Base-by-base conservation (phyloP, 1,284 basidiomycete species). In the Coniferiporia sulphurascens region DNA sequence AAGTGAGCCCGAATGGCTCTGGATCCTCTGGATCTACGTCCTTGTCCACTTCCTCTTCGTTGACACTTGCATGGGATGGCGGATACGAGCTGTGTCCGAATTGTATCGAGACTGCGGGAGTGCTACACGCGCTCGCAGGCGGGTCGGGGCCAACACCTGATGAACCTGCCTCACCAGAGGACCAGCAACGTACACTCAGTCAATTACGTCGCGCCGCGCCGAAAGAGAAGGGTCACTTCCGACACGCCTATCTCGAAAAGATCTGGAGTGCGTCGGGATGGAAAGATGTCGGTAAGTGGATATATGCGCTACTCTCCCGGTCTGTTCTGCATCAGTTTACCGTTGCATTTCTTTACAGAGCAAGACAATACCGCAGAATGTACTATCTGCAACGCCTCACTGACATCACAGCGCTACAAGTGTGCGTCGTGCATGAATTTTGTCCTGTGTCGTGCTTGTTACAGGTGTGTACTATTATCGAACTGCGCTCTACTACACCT, bases 161-260 rank as follows among this genome's bases (percentile, higher is more conserved):
- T 59, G 79, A 82, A 66, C 71, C 73, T 27, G 77, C 76, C 19
- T 77, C 80, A 55, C 76, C 72, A 7, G 56, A 64, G 52, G 57
- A 62, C 32, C 41, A 61, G n/a, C 59, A 58, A 32, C 43, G 38
- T 35, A 59, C 57, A 12, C 55, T 64, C 34, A 50, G 54, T 15
- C 77, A 80, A 59, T 81, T 84, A 80, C 74, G 82, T 59, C 74
- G 87, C 41, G 78, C 83, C 19, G 84, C 86, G 0, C 88, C 88
- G 1, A 83, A 78, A 46, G 74, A 76, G 67, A 87, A 86, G 70
- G 89, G 84, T 15, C 81, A 87, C 65, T 72, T 90, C 59, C 78
- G 93, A 19, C 93, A 95, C 69, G 87, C 90, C 1, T 96, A 88
- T 69, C 74, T 84, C 49, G 93, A 95, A 74, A 91, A 89, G 72